Evolutionary conservation across 1,284 basidiomycete genomes (phyloP).

Genomic region (Earliella scabrosa): DNA sequence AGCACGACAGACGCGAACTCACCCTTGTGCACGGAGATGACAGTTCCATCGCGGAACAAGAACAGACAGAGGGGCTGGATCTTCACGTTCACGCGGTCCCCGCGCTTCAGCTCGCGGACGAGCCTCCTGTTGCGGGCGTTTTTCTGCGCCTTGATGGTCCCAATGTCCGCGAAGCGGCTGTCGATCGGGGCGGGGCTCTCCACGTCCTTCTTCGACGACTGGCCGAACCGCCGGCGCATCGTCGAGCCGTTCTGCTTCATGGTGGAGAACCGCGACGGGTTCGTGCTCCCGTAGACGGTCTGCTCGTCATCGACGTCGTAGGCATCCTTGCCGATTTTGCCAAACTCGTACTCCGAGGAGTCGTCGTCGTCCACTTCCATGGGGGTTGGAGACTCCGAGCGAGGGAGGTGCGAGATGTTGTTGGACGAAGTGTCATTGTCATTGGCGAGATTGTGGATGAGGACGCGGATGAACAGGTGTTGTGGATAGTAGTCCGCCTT

Average conservation of each 20-base stretch:
- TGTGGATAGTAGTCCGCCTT: constrained; percentile 72
- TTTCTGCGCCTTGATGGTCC: constrained; percentile 22
- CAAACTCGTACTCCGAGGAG: constrained; percentile 23
- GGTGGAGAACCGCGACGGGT: constrained; percentile 31
- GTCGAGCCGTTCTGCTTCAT: constrained; percentile 18
- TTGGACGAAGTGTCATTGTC: constrained; percentile 26
- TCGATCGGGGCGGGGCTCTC: constrained; percentile 12
- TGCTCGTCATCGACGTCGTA: constrained; percentile 30
- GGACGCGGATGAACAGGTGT: constrained; percentile 69
- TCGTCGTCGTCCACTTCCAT: constrained; percentile 33
- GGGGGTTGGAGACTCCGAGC: constrained; percentile 44
- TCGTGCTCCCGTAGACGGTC: constrained; percentile 32
- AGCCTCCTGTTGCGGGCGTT: constrained; percentile 41
- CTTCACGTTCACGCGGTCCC: constrained; percentile 61
- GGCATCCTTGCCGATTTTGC: constrained; percentile 15
- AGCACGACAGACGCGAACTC: too few species aligned
- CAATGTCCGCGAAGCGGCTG: constrained; percentile 15
- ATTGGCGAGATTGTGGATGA: constrained; percentile 57
- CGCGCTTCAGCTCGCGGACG: constrained; percentile 54
- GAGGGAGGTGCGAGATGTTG: constrained; percentile 41
- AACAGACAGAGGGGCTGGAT: constrained; percentile 68
- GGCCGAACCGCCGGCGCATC: constrained; percentile 16
- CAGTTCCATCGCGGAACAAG: constrained; percentile 61
- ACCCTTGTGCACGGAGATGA: constrained; percentile 36
- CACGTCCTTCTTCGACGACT: constrained; percentile 22